Conservation (phyloP, 805 yeast species). For the Ogataea haglerorum region DNA sequence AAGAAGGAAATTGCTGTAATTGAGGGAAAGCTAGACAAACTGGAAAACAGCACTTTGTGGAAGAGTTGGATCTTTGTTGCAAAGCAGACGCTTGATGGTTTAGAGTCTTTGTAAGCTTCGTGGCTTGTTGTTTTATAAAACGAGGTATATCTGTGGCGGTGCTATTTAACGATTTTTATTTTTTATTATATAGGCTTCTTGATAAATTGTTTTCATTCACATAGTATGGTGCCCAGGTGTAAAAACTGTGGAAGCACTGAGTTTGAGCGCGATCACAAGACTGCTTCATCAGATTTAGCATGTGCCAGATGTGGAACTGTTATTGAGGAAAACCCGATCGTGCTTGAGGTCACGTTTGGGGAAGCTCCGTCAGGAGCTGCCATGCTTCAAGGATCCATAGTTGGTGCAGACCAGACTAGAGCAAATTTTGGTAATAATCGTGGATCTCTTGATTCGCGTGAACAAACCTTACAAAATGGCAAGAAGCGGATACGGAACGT, state of each 20-base stretch:
- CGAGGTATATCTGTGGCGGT: slow-evolving; percentile 3
- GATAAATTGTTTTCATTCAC: background rate
- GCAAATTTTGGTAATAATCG: slow-evolving; percentile 67
- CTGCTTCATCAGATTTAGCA: slow-evolving; percentile 71
- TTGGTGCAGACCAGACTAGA: slow-evolving; percentile 80
- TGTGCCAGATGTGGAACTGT: slow-evolving; percentile 86
- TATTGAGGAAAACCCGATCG: slow-evolving; percentile 88
- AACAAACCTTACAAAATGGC: slow-evolving; percentile 85
- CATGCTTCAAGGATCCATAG: slow-evolving; percentile 90
- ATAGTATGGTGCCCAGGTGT: slow-evolving; percentile 25
- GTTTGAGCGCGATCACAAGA: slow-evolving; percentile 48
- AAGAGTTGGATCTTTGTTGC: slow-evolving; percentile 23
- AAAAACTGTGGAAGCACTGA: slow-evolving; percentile 50
- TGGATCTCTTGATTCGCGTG: slow-evolving; percentile 80
- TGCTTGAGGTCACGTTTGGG: slow-evolving; percentile 91
- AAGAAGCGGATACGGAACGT: slow-evolving; percentile 73
- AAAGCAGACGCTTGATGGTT: background rate
- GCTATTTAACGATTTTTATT: background rate
- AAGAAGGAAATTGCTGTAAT: slow-evolving; percentile 14
- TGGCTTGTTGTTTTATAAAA: background rate
- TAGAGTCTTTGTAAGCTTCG: background rate
- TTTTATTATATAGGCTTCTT: background rate
- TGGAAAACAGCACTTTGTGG: slow-evolving; percentile 16
- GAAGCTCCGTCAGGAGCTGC: slow-evolving; percentile 94
- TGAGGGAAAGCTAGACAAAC: slow-evolving; percentile 8